Base-by-base conservation (phyloP, 805 yeast genomes). In the Cyberlindnera euphorbiae region DNA sequence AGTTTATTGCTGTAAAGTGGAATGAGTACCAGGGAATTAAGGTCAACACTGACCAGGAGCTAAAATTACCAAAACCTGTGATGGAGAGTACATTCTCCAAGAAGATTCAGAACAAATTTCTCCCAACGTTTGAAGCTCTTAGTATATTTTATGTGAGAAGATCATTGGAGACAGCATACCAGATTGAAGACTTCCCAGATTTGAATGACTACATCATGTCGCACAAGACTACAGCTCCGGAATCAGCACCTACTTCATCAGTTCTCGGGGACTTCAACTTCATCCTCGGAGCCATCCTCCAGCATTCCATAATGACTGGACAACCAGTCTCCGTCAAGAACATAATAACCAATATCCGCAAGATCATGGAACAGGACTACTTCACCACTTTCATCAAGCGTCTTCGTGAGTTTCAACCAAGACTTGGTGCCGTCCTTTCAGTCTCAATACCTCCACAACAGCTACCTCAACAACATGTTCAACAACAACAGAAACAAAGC, bases 211-310 rank as follows among this genome's bases (percentile, higher is more conserved):
- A 58, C 50, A 35, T 63, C 46, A 39, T 41, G 11, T 40, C 57
- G 26, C 17, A 29, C 13, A 51, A 45, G 21, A 26, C 39, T 4
- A 29, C 55, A 5, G 53, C 65, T 23, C 76, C 79, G 3, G 78
- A 74, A 27, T 78, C 71, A 21, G 66, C 79, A 5, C 90, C 89
- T 3, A 75, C 82, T 5, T 77, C 94, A 0, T 86, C 97, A 0
- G 79, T 86, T 16, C 77, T 89, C 17, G 98, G 93, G 50, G 98
- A 93, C 55, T 63, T 85, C 23, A 73, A 86, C 18, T 67, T 87
- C 48, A 76, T 88, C 8, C 62, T 89, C 30, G 82, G 85, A 50
- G 75, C 78, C 25, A 69, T 83, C 13, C 56, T 88, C 24, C 63
- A 77, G 17, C 82, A 80, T 40, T 67, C 79, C 1, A 64, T 88